Conservation (phyloP, 2,329 filamentous ascomycete species). For the Nothophaeocryptopus gaeumannii region DNA sequence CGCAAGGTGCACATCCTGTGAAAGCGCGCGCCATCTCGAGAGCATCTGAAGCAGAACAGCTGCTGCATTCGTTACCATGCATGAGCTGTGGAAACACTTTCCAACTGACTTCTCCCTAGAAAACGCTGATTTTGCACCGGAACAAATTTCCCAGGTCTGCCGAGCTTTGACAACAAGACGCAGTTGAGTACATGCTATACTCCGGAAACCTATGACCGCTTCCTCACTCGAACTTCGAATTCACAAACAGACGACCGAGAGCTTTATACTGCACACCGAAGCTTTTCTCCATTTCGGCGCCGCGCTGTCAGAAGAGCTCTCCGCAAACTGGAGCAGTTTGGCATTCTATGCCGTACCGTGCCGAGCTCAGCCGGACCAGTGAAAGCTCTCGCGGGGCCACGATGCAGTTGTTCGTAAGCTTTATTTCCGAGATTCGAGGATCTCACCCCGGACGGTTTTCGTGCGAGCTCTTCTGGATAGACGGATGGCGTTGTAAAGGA, state of each 20-base stretch:
- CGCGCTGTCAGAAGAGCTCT: constrained; percentile 11
- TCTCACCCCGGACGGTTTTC: constrained; percentile 18
- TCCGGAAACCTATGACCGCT: too few species aligned
- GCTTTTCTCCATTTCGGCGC: neutral
- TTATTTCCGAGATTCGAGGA: constrained; percentile 13
- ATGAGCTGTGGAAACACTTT: too few species aligned
- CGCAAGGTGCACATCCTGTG: too few species aligned
- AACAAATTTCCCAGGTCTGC: too few species aligned
- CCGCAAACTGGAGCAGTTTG: constrained; percentile 10
- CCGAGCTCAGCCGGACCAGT: constrained; percentile 21
- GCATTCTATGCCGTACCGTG: neutral
- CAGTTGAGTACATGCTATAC: neutral
- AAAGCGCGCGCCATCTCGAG: too few species aligned
- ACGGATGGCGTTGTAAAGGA: constrained; percentile 18
- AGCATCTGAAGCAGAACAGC: too few species aligned
- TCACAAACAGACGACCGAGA: too few species aligned
- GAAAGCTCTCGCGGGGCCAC: constrained; percentile 5
- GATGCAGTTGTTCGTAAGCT: constrained; percentile 11
- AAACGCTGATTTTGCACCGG: too few species aligned
- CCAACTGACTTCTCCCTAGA: too few species aligned
- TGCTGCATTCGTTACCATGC: too few species aligned
- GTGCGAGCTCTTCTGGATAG: constrained; percentile 14
- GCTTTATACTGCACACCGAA: too few species aligned
- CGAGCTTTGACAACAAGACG: neutral
- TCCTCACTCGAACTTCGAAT: too few species aligned